Percentiles rank a stretch among this genome's conserved stretches.
Evolutionary conservation across 345 rosid species (phyloP).

Genomic region (Pseudoturritis turrita): DNA sequence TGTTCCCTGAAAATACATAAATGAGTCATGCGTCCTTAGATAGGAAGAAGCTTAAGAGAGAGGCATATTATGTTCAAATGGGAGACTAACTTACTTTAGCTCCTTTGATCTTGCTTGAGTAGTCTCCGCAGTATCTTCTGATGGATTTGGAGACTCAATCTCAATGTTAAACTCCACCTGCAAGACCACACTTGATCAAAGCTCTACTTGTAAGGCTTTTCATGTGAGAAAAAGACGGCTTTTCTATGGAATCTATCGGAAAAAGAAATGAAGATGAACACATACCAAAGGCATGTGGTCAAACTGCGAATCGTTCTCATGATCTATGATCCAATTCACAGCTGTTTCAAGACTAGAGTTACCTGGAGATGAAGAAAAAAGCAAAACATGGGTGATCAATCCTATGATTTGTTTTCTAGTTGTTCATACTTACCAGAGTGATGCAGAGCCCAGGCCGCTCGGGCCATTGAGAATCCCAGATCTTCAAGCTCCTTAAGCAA

Average conservation of each 20-base stretch:
- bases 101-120: conserved; percentile 47
- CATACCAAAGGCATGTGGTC: conserved; percentile 71
- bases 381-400: background rate
- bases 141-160: conserved; percentile 52
- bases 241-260: background rate
- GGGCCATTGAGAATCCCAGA: conserved; percentile 56
- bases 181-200: background rate
- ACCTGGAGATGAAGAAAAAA: conserved; percentile 35
- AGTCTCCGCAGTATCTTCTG: conserved; percentile 37
- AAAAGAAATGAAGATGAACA: conserved; percentile 2
- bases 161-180: conserved; percentile 67
- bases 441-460: conserved; percentile 65
- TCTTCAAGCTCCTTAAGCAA: conserved; percentile 61
- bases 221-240: too few relatives aligned
- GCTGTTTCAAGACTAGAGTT: conserved; percentile 60
- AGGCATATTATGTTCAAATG: conserved; percentile 25
- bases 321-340: conserved; percentile 76
- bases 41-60: conserved; percentile 1
- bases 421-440: conserved; percentile 45
- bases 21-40: background rate
- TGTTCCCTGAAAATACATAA: conserved; percentile 42
- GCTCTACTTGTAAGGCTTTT: too few relatives aligned
- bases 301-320: conserved; percentile 56
- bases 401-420: background rate
- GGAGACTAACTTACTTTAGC: conserved; percentile 38